Conservation (phyloP, 106 monocot species). For the Dioscorea zingiberensis region DNA sequence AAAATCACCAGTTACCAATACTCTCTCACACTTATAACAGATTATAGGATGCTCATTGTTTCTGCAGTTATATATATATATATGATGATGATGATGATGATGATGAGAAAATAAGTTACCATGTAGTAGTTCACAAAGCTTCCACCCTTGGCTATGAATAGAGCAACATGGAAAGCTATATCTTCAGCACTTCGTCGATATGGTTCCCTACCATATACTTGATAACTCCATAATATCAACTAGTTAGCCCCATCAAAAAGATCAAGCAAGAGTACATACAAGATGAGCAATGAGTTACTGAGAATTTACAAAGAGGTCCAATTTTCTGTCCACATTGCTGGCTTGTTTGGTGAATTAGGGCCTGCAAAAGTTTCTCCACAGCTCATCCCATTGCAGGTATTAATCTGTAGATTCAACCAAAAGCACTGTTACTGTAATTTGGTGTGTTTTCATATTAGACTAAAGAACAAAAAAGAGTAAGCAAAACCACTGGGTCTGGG, state of each 20-base stretch:
- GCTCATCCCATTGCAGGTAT: conserved; percentile 76
- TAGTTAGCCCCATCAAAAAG: background rate
- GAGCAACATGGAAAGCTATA: conserved; percentile 70
- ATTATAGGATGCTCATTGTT: background rate
- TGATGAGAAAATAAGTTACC: conserved; percentile 32
- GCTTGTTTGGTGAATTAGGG: conserved; percentile 89
- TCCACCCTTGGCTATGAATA: conserved; percentile 72
- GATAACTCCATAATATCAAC: conserved; percentile 37
- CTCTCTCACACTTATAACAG: too few species aligned
- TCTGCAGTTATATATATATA: background rate
- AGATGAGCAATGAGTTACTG: background rate
- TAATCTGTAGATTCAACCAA: conserved; percentile 41
- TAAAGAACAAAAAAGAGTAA: background rate
- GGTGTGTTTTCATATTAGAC: background rate
- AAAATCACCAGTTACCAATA: too few species aligned
- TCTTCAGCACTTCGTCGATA: conserved; percentile 58
- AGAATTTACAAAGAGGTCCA: conserved; percentile 70
- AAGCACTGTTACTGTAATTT: background rate
- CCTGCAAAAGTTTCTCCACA: conserved; percentile 78
- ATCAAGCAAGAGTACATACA: background rate
- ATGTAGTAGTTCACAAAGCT: conserved; percentile 97
- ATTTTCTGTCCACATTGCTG: conserved; percentile 89
- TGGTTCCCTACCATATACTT: conserved; percentile 58
- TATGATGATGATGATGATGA: background rate
- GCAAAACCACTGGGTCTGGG: conserved; percentile 73